Evolutionary conservation across 768 basidiomycete genomes (phyloP), one percentile per base, ranked within the genome.

Genomic region (Hemileccinum impolitum): DNA sequence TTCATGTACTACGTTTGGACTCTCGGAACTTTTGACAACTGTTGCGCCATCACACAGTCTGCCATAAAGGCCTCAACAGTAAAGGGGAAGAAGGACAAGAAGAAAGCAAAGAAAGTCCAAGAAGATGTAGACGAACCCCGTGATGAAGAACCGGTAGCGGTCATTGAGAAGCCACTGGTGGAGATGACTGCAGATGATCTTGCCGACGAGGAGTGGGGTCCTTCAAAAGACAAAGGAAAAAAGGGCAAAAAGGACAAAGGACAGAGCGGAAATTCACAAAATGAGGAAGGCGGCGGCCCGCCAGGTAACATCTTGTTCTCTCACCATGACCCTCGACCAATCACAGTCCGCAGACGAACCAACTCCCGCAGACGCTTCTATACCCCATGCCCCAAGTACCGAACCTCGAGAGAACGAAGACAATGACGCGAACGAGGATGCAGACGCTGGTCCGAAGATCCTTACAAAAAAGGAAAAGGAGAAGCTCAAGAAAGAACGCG

Each of bases 401-500:
- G 71, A 69, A 15, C 42, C 68, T 21, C 72, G 61, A 31, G 65
- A 67, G 34, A 68, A 65, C 26, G 75, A 43, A 23, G 72, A 61
- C 17, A 68, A 67, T 12, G 77, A 74, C 18, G 78, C 72, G 19
- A 81, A 76, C 7, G 83, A 64, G 1, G 77, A 55, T 5, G 74
- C 78, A 26, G 83, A 77, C 43, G 70, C 69, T 42, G 89, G 80
- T 13, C 73, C 74, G 4, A 84, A 86, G 69, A 64, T 95, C 28
- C 69, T 96, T 31, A 85, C 87, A 15, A 97, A 97, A 74, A 96
- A 95, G 67, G 91, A 98, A 76, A 97, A 97, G 72, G 94, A 97
- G 67, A 85, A 85, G 65, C 74, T 95, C 52, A 97, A 98, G 81
- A 98, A 97, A 72, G 94, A 97, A 70, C 82, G 84, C 44, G 94